phyloP scores from a whole-genome alignment of 164 flowering plant genomes.

The Stephania japonica region DNA sequence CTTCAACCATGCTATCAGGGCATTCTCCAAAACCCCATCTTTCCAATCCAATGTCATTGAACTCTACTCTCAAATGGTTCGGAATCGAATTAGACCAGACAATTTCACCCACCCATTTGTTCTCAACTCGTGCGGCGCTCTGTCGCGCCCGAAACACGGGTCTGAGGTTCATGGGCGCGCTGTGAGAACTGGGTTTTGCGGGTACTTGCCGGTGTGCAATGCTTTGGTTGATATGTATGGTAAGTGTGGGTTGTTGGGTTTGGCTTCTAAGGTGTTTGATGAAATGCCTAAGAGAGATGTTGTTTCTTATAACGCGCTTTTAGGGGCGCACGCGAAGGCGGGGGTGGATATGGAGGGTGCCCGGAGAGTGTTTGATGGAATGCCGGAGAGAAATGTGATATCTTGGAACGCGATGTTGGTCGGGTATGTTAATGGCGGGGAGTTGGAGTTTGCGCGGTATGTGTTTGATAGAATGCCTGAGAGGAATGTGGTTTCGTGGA shows the following conservation, averaged over 20 bases:
- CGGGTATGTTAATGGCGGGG: constrained; percentile 22
- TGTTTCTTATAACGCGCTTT: constrained; percentile 28
- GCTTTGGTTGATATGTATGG: constrained; percentile 33
- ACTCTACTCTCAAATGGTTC: constrained; percentile 22
- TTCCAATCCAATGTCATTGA: constrained; percentile 8
- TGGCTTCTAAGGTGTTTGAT: constrained; percentile 15
- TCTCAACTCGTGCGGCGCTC: constrained; percentile 25
- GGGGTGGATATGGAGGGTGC: constrained; percentile 23
- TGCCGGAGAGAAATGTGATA: constrained; percentile 28
- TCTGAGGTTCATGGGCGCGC: constrained; percentile 21
- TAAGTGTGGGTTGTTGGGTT: constrained; percentile 18
- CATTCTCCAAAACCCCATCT: constrained; percentile 15
- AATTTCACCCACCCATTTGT: constrained; percentile 29
- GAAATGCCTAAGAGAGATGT: constrained; percentile 29
- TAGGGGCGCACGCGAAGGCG: constrained; percentile 24
- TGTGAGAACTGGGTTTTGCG: constrained; percentile 17
- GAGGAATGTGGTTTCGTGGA: constrained; percentile 28
- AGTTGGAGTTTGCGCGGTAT: constrained; percentile 18
- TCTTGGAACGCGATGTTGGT: constrained; percentile 30
- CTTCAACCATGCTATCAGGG: constrained; percentile 20
- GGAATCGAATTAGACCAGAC: constrained; percentile 18
- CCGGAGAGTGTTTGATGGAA: constrained; percentile 14
- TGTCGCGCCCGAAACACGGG: constrained; percentile 13
- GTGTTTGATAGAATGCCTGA: constrained; percentile 26
- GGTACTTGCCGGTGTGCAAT: constrained; percentile 17